These are phyloP conservation scores for Talaromyces sp. DNA, from an alignment of 2,329 filamentous ascomycete genomes.

Conservation along the genomic window DNA sequence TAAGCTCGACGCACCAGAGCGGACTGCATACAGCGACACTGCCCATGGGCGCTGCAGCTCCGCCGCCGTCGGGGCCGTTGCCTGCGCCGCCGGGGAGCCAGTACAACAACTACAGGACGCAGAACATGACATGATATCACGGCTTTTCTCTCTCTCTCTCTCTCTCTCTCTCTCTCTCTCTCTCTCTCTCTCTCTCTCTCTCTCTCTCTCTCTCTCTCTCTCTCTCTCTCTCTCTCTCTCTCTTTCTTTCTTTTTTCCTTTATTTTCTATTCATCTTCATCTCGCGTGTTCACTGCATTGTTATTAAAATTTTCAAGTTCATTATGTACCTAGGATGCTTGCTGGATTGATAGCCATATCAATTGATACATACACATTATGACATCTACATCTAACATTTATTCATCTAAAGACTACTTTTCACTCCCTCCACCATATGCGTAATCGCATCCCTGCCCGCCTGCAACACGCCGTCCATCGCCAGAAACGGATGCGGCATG, in stretches of 20 bases:
- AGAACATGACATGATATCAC: slow-evolving; percentile 10
- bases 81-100: slow-evolving; percentile 47
- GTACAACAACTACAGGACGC: slow-evolving; percentile 9
- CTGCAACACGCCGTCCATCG: slow-evolving; percentile 52
- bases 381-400: not conserved
- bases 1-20: slow-evolving; percentile 32
- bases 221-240: too few relatives aligned
- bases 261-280: not conserved
- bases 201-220: too few relatives aligned
- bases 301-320: not conserved
- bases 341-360: not conserved
- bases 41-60: slow-evolving; percentile 56
- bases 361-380: not conserved
- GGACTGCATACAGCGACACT: slow-evolving; percentile 52
- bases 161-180: too few relatives aligned
- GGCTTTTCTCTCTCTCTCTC: too few relatives aligned
- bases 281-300: not conserved
- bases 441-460: slow-evolving; percentile 50
- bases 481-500: slow-evolving; percentile 55
- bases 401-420: not conserved
- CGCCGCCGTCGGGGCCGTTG: slow-evolving; percentile 52
- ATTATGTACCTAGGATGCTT: not conserved
- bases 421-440: slow-evolving; percentile 34
- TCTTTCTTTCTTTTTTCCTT: not conserved
- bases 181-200: too few relatives aligned